Evolutionary conservation across 2,329 filamentous ascomycete species (phyloP).

Genomic region (Aspergillus niger): DNA sequence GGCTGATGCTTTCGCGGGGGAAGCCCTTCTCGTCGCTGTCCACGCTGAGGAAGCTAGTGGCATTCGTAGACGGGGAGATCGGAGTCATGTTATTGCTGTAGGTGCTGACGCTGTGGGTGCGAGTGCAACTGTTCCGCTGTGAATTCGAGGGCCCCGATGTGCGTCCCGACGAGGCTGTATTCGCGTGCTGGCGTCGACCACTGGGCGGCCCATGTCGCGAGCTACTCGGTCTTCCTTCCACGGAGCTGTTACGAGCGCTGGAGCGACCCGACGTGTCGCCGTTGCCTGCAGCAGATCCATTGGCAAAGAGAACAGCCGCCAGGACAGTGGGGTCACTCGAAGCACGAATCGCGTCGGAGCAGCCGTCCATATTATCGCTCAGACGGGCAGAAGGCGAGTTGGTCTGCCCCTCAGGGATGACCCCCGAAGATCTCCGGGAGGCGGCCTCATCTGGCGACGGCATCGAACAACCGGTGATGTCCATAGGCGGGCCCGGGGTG

Average conservation of each 20-base stretch:
- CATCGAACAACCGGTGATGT: constrained; percentile 34
- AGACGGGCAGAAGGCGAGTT: constrained; percentile 3
- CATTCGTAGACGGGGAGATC: constrained; percentile 47
- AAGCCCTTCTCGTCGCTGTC: constrained; percentile 45
- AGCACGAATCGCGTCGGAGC: constrained; percentile 17
- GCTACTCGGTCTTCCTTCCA: constrained; percentile 30
- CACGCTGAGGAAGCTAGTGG: constrained; percentile 46
- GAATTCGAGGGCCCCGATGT: constrained; percentile 37
- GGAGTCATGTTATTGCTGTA: constrained; percentile 47
- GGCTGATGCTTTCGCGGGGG: constrained; percentile 30
- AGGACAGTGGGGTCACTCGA: constrained; percentile 30
- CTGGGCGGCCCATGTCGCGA: constrained; percentile 29
- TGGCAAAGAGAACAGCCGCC: constrained; percentile 33
- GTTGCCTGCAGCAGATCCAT: constrained; percentile 18
- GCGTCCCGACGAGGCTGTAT: constrained; percentile 38
- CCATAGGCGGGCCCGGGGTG: constrained; percentile 38
- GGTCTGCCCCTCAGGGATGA: constrained; percentile 31
- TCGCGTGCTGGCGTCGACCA: constrained; percentile 32
- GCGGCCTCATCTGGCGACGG: constrained; percentile 20
- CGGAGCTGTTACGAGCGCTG: constrained; percentile 13
- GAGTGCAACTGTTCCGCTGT: constrained; percentile 41
- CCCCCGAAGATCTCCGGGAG: constrained; percentile 36
- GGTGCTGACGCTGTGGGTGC: constrained; percentile 45
- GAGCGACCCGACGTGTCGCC: constrained; percentile 17
- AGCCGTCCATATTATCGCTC: neutral